A percentile compares a stretch with the other conserved stretches of the same genome.
Evolutionary conservation across 768 basidiomycete genomes (phyloP).

Genomic region (Cystofilobasidium macerans): DNA sequence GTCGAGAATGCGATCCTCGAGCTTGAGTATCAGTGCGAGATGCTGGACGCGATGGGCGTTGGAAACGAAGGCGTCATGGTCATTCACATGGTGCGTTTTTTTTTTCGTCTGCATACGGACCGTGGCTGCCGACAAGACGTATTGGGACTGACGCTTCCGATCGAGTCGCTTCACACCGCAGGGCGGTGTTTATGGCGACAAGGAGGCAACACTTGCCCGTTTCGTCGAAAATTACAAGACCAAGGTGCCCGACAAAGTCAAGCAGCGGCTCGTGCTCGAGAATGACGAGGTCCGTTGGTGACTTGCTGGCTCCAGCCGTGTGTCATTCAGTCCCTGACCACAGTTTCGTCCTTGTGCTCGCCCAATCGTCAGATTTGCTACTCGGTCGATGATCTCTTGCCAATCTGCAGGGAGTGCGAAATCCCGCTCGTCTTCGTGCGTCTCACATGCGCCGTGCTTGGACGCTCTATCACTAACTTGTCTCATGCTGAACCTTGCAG

Average conservation of each 20-base stretch:
- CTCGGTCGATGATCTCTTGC: conserved; percentile 76
- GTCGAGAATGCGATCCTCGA: conserved; percentile 67
- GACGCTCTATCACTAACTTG: not conserved
- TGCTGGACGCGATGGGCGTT: conserved; percentile 69
- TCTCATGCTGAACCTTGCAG: conserved; percentile 43
- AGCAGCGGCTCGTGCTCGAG: conserved; percentile 62
- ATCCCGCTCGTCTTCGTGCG: conserved; percentile 52
- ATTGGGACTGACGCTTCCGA: too few species aligned
- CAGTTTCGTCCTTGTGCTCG: conserved; percentile 9
- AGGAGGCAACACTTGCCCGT: conserved; percentile 55
- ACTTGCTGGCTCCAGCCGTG: too few species aligned
- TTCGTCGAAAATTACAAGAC: conserved; percentile 59
- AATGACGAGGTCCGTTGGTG: conserved; percentile 82
- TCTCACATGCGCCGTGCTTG: not conserved
- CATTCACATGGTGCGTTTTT: conserved; percentile 48
- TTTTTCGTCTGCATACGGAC: not conserved
- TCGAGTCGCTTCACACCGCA: too few species aligned
- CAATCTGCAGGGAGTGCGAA: conserved; percentile 68
- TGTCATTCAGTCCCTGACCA: not conserved
- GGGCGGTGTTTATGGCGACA: conserved; percentile 75
- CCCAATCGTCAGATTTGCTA: conserved; percentile 58
- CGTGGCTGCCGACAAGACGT: not conserved
- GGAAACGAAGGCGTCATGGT: conserved; percentile 80
- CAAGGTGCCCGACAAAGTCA: conserved; percentile 52
- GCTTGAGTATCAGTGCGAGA: conserved; percentile 73